phyloP scores from a whole-genome alignment of 1,139 yeast genomes.

The Magnusiomyces tetraspermus region DNA sequence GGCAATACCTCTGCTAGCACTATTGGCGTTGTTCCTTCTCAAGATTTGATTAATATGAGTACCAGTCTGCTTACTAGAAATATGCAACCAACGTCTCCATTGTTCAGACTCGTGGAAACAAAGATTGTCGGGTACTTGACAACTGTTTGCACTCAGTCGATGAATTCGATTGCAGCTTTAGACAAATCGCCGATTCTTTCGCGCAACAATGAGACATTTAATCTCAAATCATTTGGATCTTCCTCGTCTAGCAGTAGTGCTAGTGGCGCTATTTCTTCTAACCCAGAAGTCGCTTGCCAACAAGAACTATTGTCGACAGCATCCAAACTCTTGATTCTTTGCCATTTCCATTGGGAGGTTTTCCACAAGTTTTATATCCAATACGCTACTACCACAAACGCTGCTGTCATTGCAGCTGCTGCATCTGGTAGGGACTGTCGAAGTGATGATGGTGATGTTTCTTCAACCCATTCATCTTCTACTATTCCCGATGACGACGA shows the following conservation, averaged over 20 bases:
- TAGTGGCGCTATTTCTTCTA: background rate
- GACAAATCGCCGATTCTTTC: slow-evolving; percentile 17
- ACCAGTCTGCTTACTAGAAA: slow-evolving; percentile 77
- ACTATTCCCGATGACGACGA: no score
- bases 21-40: slow-evolving; percentile 4
- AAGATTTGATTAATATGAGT: slow-evolving; percentile 45
- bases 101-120: slow-evolving; percentile 68
- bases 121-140: slow-evolving; percentile 23
- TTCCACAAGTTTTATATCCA: slow-evolving; percentile 39
- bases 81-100: slow-evolving; percentile 73
- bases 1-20: background rate
- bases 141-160: slow-evolving; percentile 16
- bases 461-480: no score
- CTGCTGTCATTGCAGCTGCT: no score
- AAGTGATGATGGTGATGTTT: no score
- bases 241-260: background rate
- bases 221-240: background rate
- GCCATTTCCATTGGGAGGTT: slow-evolving; percentile 67
- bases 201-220: slow-evolving; percentile 8
- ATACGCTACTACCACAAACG: slow-evolving; percentile 14
- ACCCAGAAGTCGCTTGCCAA: background rate
- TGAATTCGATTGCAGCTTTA: slow-evolving; percentile 19
- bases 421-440: no score
- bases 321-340: slow-evolving; percentile 46
- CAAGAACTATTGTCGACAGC: slow-evolving; percentile 19